Base-by-base conservation (phyloP, 352 stramenopile genomes). In the Pythium myriotylum region DNA sequence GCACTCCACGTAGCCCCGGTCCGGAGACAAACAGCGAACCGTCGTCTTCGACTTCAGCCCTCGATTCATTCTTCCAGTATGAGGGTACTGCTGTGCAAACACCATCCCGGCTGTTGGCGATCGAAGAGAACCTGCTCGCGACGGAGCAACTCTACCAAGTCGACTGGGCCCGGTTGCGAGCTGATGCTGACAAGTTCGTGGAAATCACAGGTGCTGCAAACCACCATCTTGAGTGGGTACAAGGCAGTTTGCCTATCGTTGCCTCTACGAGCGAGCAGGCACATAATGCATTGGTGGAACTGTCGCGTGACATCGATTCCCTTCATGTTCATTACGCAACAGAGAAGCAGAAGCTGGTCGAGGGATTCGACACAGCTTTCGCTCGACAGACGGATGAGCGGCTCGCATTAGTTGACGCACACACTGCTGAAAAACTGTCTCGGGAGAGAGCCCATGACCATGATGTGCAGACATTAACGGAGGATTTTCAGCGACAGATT, bases 111-210 rank as follows among this genome's bases (percentile, higher is more conserved):
- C 65, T 90, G 22, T 59, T 74, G 51, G 72, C 73, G 0, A 64
- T 84, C 17, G 75, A 90, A 53, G 71, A 80, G 26, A 77, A 29
- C 4, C 70, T 90, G 26, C 64, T 61, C 17, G 59, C 66, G 20
- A 72, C 71, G 0, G 73, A 81, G 40, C 66, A 81, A 53, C 67
- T 74, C 19, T 89, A 87, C 62, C 58, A 50, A 19, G 52, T 92
- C 20, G 75, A 92, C 33, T 62, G 89, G 43, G 60, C 81, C 16
- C 52, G 62, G 13, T 67, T 91, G 4, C 41, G 56, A 16, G 53
- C 72, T 1, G 73, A 74, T 26, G 81, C 79, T 32, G 65, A 76
- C 49, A 89, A 85, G 52, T 89, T 89, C 46, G 47, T 91, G 6
- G 80, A 89, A 54, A 85, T 91, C 48, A 64, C 78, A 1, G 54